These are phyloP conservation scores for Penicillium subrubescens DNA, from an alignment of 495 filamentous ascomycete genomes.

Conservation along the genomic window DNA sequence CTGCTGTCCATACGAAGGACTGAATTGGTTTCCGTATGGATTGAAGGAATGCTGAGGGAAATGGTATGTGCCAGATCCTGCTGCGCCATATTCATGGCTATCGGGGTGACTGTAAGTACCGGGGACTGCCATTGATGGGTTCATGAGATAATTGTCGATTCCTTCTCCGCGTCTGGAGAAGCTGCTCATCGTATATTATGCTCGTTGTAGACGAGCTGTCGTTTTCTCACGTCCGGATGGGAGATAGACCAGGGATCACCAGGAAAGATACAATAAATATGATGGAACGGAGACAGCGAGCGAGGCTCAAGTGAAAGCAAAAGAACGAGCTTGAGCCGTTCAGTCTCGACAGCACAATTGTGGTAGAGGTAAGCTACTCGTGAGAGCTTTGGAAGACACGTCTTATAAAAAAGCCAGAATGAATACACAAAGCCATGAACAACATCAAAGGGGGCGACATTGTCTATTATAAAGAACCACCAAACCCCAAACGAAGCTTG, in stretches of 20 bases:
- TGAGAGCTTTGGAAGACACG: neutral
- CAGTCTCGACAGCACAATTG: neutral
- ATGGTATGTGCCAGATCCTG: constrained; percentile 37
- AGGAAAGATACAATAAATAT: neutral
- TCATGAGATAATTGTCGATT: constrained; percentile 42
- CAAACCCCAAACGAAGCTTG: constrained; percentile 22
- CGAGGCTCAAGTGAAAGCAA: neutral
- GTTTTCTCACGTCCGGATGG: neutral
- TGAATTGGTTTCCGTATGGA: constrained; percentile 40
- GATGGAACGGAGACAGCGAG: neutral
- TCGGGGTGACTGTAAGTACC: constrained; percentile 38
- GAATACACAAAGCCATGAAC: constrained; percentile 10
- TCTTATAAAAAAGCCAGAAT: constrained; percentile 1
- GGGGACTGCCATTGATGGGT: constrained; percentile 38
- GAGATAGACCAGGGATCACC: neutral
- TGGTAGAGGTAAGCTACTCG: neutral
- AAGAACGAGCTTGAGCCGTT: neutral
- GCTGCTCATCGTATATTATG: constrained; percentile 36
- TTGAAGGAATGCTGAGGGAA: constrained; percentile 41
- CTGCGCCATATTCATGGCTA: constrained; percentile 35
- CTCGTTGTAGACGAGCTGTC: neutral
- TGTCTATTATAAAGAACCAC: constrained; percentile 31
- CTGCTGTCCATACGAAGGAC: constrained; percentile 38
- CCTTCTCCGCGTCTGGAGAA: constrained; percentile 42
- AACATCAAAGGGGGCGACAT: constrained; percentile 21